These are phyloP conservation scores for Porphyra umbilicalis DNA, from an alignment of 31 red algal genomes.

Conservation along the genomic window DNA sequence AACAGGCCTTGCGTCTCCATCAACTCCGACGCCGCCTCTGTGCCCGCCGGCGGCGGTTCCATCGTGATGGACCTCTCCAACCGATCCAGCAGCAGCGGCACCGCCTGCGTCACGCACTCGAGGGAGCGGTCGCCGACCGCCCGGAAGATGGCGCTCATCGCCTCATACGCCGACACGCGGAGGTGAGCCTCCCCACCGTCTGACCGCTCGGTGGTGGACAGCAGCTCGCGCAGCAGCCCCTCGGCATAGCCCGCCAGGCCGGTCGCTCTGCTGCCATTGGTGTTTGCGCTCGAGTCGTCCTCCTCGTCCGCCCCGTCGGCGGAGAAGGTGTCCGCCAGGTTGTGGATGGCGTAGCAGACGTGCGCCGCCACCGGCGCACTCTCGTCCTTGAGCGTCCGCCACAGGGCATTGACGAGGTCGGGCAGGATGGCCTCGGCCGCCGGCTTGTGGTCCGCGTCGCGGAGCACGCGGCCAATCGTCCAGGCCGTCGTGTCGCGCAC, in stretches of 20 bases:
- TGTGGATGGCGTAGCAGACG: conserved; percentile 80
- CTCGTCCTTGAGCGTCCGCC: conserved; percentile 36
- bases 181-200: conserved; percentile 78
- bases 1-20: conserved; percentile 82
- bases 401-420: conserved; percentile 49
- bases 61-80: conserved; percentile 51
- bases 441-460: not conserved
- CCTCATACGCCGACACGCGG: conserved; percentile 82
- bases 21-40: conserved; percentile 41
- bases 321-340: conserved; percentile 56
- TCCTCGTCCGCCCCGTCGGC: conserved; percentile 30
- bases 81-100: conserved; percentile 57
- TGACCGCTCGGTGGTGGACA: conserved; percentile 51
- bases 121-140: conserved; percentile 43
- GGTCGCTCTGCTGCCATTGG: not conserved
- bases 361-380: conserved; percentile 79
- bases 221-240: conserved; percentile 35
- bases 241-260: conserved; percentile 28
- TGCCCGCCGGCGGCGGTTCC: conserved; percentile 26
- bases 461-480: conserved; percentile 73
- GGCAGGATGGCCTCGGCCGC: conserved; percentile 31
- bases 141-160: conserved; percentile 65
- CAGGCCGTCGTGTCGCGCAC: conserved; percentile 94
- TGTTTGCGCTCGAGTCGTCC: not conserved
- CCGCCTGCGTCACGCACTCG: conserved; percentile 28